A percentile compares a stretch with the other conserved stretches of the same genome.
Evolutionary conservation across 2,329 filamentous ascomycete species (phyloP).

Genomic region (Claviceps digitariae): DNA sequence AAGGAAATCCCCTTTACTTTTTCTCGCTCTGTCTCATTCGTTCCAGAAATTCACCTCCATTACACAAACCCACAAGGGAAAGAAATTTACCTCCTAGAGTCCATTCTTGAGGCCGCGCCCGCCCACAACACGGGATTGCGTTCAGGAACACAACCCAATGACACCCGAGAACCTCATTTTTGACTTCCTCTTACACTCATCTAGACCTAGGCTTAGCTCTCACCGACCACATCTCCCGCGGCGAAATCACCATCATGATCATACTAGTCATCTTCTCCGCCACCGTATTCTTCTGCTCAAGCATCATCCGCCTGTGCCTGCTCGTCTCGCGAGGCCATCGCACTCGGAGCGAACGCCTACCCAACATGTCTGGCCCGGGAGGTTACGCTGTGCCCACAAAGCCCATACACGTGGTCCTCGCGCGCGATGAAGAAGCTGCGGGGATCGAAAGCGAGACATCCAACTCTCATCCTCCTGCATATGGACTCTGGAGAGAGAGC

Average conservation of each 20-base stretch:
- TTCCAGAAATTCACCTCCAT: background rate
- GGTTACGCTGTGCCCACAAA: slow-evolving; percentile 57
- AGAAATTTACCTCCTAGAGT: background rate
- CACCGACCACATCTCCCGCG: slow-evolving; percentile 46
- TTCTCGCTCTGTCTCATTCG: background rate
- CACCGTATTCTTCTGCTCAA: slow-evolving; percentile 70
- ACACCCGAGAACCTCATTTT: background rate
- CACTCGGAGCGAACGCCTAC: slow-evolving; percentile 11
- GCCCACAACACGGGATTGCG: background rate
- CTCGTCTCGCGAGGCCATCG: slow-evolving; percentile 39
- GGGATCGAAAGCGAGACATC: slow-evolving; percentile 40
- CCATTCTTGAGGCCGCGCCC: background rate
- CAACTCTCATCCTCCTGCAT: slow-evolving; percentile 62
- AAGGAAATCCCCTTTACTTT: slow-evolving; percentile 23
- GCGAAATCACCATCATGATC: slow-evolving; percentile 67
- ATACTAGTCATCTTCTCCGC: slow-evolving; percentile 63
- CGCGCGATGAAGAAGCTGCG: slow-evolving; percentile 58
- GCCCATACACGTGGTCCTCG: slow-evolving; percentile 66
- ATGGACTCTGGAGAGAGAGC: slow-evolving; percentile 72
- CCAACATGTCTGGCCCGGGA: slow-evolving; percentile 37
- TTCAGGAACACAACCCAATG: background rate
- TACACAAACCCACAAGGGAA: background rate
- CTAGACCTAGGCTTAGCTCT: slow-evolving; percentile 62
- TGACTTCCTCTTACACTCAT: background rate
- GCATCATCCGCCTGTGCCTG: slow-evolving; percentile 60